Conservation (phyloP, 2,329 filamentous ascomycete species). For the Sarocladium strictum region DNA sequence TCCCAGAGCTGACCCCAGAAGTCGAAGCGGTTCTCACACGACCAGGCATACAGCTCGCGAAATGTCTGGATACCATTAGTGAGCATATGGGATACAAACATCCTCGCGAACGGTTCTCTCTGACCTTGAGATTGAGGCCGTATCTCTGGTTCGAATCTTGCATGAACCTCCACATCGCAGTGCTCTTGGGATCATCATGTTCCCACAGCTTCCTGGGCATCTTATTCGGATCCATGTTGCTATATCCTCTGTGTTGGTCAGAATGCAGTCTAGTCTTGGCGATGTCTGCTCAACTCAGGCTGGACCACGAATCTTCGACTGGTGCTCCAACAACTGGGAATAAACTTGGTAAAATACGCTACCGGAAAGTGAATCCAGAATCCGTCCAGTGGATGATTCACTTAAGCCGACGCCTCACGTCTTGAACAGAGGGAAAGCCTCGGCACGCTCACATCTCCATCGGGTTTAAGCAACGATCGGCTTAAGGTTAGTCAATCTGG, state of each 20-base stretch:
- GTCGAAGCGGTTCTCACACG: conserved; percentile 50
- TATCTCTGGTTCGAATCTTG: conserved; percentile 55
- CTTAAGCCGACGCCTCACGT: no score
- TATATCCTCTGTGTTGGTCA: background rate
- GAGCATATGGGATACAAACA: no score
- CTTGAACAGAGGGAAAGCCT: no score
- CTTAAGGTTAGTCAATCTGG: no score
- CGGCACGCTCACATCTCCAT: no score
- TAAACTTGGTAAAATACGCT: no score
- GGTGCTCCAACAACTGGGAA: no score
- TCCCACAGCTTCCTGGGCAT: conserved; percentile 62
- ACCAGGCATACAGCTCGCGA: conserved; percentile 65
- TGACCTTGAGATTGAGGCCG: conserved; percentile 51
- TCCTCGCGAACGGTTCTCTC: background rate
- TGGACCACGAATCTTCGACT: no score
- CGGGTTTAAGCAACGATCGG: no score
- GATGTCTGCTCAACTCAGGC: background rate
- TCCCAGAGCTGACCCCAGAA: conserved; percentile 65
- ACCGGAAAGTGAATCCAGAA: no score
- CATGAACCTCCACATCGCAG: conserved; percentile 63
- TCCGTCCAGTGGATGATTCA: no score
- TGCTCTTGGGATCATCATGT: conserved; percentile 54
- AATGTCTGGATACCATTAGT: conserved; percentile 45
- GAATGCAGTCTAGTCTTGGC: background rate
- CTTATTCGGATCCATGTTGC: conserved; percentile 24